These are phyloP conservation scores for Oryza brachyantha DNA, from an alignment of 176 grass and related monocot species.

Conservation along the genomic window DNA sequence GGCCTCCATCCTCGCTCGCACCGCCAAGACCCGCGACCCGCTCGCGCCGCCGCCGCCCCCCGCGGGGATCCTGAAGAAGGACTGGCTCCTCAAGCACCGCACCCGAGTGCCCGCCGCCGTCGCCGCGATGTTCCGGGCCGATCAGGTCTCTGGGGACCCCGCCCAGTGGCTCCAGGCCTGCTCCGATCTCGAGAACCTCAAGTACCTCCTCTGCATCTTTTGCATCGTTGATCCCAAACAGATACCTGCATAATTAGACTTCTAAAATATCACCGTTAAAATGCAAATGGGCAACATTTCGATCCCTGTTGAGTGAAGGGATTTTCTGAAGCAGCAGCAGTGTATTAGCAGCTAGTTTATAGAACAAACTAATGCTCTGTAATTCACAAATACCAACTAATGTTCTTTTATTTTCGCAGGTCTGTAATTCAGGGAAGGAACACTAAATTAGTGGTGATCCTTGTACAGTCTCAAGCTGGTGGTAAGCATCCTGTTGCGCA, in stretches of 20 bases:
- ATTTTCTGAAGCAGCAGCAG: neutral
- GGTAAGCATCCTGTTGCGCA: constrained; percentile 37
- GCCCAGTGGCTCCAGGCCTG: constrained; percentile 96
- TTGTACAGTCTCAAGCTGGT: constrained; percentile 61
- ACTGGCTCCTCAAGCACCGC: constrained; percentile 88
- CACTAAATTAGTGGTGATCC: constrained; percentile 82
- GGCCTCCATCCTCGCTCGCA: constrained; percentile 59
- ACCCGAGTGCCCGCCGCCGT: constrained; percentile 72
- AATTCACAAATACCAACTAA: constrained; percentile 1
- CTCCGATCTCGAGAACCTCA: constrained; percentile 99
- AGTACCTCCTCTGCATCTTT: constrained; percentile 48
- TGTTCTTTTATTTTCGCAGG: constrained; percentile 44
- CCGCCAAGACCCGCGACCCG: constrained; percentile 69
- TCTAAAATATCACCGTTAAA: constrained; percentile 14
- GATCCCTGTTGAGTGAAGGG: neutral
- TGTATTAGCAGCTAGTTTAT: neutral
- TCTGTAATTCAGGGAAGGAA: constrained; percentile 72
- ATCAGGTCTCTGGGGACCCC: constrained; percentile 90
- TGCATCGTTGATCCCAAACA: constrained; percentile 31
- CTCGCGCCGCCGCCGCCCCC: constrained; percentile 61
- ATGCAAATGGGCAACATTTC: constrained; percentile 15
- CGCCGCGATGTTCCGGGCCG: constrained; percentile 59
- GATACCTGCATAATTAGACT: neutral
- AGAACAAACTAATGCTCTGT: too few species aligned
- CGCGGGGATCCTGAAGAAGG: constrained; percentile 81